Conservation (phyloP, 2,329 filamentous ascomycete genomes). For the Pseudogymnoascus sp. region DNA sequence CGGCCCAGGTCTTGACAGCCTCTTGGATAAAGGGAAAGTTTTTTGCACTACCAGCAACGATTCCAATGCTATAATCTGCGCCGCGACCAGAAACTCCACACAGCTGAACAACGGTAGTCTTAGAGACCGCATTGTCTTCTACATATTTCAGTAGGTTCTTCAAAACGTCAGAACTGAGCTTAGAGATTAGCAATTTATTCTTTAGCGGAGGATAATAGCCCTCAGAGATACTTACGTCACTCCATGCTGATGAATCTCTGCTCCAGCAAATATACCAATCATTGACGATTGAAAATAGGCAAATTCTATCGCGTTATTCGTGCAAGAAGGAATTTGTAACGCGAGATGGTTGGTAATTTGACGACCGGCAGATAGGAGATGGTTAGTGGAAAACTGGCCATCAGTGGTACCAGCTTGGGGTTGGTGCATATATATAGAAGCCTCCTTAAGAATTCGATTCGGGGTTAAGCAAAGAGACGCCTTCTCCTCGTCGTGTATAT, state of each 20-base stretch:
- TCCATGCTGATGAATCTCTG: not conserved
- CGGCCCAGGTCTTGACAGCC: not conserved
- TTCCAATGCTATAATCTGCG: not conserved
- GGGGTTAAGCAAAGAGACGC: not conserved
- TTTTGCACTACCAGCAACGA: not conserved
- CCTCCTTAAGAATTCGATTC: not conserved
- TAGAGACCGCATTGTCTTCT: not conserved
- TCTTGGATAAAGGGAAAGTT: constrained; percentile 23
- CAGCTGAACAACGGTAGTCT: not conserved
- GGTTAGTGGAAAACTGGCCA: not conserved
- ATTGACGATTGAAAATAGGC: constrained; percentile 1
- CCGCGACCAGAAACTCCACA: constrained; percentile 9
- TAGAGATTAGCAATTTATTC: not conserved
- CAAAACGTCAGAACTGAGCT: not conserved
- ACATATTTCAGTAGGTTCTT: not conserved
- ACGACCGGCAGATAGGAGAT: not conserved
- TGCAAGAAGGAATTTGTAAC: not conserved
- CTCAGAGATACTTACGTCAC: not conserved
- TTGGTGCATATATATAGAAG: not conserved
- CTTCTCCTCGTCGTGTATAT: not conserved
- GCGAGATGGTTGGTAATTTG: not conserved
- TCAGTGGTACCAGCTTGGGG: not conserved
- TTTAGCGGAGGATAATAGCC: not conserved
- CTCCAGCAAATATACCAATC: constrained; percentile 5
- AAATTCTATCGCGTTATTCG: not conserved